Conservation (phyloP, 192 early-diverging fungal species). For the Coemansia sp. region DNA sequence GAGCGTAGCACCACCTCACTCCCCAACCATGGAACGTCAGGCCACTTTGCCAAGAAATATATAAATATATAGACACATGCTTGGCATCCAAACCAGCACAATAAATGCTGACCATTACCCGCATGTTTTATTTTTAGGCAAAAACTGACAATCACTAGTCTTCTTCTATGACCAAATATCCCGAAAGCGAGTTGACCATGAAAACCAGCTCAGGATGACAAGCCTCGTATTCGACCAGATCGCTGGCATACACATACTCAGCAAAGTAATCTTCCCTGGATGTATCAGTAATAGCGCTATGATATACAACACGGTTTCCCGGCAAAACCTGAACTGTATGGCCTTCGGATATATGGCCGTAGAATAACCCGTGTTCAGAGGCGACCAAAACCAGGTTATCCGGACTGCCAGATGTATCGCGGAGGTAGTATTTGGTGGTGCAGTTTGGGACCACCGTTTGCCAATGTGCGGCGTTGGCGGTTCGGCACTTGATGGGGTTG, state of each 20-base stretch:
- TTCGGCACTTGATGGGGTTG: neutral
- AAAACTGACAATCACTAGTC: neutral
- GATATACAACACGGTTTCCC: neutral
- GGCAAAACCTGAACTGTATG: neutral
- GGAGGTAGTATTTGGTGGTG: neutral
- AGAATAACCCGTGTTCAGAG: neutral
- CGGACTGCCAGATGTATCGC: neutral
- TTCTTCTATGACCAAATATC: neutral
- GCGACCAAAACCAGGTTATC: neutral
- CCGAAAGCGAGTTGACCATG: neutral
- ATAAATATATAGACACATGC: too few relatives aligned
- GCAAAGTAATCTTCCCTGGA: neutral
- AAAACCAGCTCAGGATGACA: neutral
- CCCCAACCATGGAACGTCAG: too few relatives aligned
- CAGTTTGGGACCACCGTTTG: neutral
- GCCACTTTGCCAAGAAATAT: too few relatives aligned
- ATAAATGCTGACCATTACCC: too few relatives aligned
- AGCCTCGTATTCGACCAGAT: neutral
- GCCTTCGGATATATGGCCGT: neutral
- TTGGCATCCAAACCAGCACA: too few relatives aligned
- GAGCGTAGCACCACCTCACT: too few relatives aligned
- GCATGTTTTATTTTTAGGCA: too few relatives aligned
- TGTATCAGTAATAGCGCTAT: neutral
- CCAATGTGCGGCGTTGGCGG: neutral
- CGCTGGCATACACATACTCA: constrained; percentile 1